phyloP scores from a whole-genome alignment of 2,329 filamentous ascomycete genomes.

The Trichophyton simii region DNA sequence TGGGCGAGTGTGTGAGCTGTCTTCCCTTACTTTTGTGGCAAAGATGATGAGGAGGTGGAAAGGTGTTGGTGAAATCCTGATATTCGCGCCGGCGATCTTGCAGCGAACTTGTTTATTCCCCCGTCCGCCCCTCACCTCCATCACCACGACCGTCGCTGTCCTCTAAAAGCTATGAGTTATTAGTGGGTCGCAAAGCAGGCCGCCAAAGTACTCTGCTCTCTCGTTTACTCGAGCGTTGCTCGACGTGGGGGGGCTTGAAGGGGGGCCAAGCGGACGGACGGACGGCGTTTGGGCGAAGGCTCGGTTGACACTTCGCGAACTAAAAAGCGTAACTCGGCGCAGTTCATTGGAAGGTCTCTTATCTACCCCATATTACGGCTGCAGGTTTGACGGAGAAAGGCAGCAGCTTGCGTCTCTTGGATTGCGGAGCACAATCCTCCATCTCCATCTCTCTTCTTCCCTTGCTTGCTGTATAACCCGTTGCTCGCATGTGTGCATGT shows the following conservation, averaged over 20 bases:
- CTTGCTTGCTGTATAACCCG: too few relatives aligned
- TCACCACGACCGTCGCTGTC: neutral
- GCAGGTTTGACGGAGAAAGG: neutral
- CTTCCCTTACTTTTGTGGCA: neutral
- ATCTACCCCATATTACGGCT: neutral
- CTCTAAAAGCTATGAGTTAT: too few relatives aligned
- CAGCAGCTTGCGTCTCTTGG: neutral
- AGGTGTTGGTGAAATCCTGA: neutral
- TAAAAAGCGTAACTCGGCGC: neutral
- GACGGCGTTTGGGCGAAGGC: neutral
- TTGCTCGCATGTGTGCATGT: neutral
- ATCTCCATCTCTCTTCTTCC: neutral
- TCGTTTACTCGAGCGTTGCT: neutral
- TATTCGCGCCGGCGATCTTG: neutral
- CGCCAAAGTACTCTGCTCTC: too few relatives aligned
- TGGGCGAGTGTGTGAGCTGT: too few relatives aligned
- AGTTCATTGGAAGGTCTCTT: neutral
- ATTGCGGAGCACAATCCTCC: conserved; percentile 1
- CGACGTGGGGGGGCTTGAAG: neutral
- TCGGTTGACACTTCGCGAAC: neutral
- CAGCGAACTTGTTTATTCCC: too few relatives aligned
- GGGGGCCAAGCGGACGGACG: neutral
- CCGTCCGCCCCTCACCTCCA: neutral
- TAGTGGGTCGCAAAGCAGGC: too few relatives aligned
- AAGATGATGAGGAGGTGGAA: neutral